These are phyloP conservation scores for Backusella macrospora DNA, from an alignment of 192 early-diverging fungal genomes.

Conservation along the genomic window DNA sequence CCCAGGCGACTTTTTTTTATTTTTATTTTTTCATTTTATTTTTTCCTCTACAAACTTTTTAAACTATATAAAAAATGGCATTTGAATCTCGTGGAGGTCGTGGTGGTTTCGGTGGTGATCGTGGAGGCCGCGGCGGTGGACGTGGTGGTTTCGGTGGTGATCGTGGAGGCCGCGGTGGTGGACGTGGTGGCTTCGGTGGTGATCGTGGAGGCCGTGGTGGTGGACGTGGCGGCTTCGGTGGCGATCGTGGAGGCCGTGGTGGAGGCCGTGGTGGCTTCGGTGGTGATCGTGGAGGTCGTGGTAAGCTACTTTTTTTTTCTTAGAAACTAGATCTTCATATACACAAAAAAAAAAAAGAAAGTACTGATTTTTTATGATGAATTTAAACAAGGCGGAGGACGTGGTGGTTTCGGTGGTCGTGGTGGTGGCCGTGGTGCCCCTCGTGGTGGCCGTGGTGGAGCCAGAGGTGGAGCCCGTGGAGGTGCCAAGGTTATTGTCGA, in stretches of 20 bases:
- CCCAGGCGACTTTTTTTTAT: neutral
- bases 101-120: slow-evolving; percentile 38
- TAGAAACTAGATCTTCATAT: no score
- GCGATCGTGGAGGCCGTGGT: slow-evolving; percentile 52
- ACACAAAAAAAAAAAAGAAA: no score
- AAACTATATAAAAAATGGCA: slow-evolving; percentile 26
- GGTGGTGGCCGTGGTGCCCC: slow-evolving; percentile 36
- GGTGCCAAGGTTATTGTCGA: slow-evolving; percentile 96
- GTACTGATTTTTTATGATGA: no score
- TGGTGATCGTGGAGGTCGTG: slow-evolving; percentile 82
- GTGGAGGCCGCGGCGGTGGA: slow-evolving; percentile 50
- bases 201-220: slow-evolving; percentile 52
- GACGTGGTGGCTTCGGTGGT: slow-evolving; percentile 47
- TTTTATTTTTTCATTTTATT: slow-evolving; percentile 2
- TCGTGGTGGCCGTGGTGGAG: slow-evolving; percentile 63
- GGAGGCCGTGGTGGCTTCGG: slow-evolving; percentile 55
- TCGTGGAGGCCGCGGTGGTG: slow-evolving; percentile 45
- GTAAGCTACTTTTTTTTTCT: no score
- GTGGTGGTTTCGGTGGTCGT: slow-evolving; percentile 38
- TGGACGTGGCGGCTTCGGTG: slow-evolving; percentile 35
- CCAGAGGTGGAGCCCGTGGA: slow-evolving; percentile 76
- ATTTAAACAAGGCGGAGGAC: slow-evolving; percentile 56
- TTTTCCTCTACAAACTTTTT: slow-evolving; percentile 15
- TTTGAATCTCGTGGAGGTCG: slow-evolving; percentile 32
- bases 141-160: slow-evolving; percentile 49